These are phyloP conservation scores for Ciborinia camelliae DNA, from an alignment of 2,329 filamentous ascomycete species.

Conservation along the genomic window DNA sequence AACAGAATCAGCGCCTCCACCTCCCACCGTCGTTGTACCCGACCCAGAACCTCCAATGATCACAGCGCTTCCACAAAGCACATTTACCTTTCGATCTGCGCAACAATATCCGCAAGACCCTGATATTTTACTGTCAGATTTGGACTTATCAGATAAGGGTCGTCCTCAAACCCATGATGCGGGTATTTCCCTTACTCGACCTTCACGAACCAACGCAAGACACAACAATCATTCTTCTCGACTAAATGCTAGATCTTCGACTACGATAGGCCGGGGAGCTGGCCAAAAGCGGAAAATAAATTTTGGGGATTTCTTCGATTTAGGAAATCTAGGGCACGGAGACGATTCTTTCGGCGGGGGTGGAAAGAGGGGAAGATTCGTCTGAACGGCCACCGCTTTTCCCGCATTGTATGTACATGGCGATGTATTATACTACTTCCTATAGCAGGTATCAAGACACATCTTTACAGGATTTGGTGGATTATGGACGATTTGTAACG, in stretches of 20 bases:
- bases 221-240: slow-evolving; percentile 34
- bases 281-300: slow-evolving; percentile 72
- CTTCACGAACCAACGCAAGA: slow-evolving; percentile 30
- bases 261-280: slow-evolving; percentile 55
- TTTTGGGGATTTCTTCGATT: slow-evolving; percentile 71
- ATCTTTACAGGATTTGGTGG: slow-evolving; percentile 9
- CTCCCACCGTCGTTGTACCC: slow-evolving; percentile 16
- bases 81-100: slow-evolving; percentile 67
- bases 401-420: neutral
- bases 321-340: slow-evolving; percentile 58
- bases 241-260: slow-evolving; percentile 26
- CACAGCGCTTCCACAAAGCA: slow-evolving; percentile 54
- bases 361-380: slow-evolving; percentile 38
- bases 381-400: slow-evolving; percentile 25
- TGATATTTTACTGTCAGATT: slow-evolving; percentile 59
- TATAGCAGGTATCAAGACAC: neutral
- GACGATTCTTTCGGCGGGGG: slow-evolving; percentile 50
- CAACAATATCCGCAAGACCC: slow-evolving; percentile 56
- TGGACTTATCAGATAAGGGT: slow-evolving; percentile 53
- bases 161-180: slow-evolving; percentile 37
- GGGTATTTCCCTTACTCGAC: slow-evolving; percentile 33
- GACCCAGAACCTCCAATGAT: slow-evolving; percentile 24
- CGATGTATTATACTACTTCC: slow-evolving; percentile 11
- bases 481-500: slow-evolving; percentile 15
- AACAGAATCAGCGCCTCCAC: slow-evolving; percentile 36